Percentiles rank a stretch among this genome's conserved stretches.
Conservation (phyloP, 345 rosid species). For the Acer negundo region DNA sequence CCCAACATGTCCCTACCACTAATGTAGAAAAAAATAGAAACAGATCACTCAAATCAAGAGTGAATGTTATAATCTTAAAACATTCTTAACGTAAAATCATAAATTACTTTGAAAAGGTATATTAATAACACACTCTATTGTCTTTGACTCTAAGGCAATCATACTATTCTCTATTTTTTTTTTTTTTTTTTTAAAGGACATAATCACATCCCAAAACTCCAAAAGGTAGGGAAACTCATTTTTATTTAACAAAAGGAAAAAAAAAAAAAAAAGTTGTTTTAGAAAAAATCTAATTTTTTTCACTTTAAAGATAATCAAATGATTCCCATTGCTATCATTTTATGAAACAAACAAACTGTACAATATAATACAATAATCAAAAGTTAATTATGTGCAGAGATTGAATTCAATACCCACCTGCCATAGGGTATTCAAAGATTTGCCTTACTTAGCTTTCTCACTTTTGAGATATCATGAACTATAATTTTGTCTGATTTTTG, state of each 20-base stretch:
- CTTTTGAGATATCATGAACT: conserved; percentile 16
- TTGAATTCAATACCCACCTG: not conserved
- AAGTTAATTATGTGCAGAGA: not conserved
- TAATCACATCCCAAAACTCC: conserved; percentile 13
- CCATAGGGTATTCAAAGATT: conserved; percentile 7
- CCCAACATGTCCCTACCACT: too few relatives aligned
- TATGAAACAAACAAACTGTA: not conserved
- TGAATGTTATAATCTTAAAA: too few relatives aligned
- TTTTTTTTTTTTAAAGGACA: too few relatives aligned
- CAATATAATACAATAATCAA: not conserved
- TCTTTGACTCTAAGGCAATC: not conserved
- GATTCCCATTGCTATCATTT: not conserved
- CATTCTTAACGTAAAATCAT: not conserved
- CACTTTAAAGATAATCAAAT: not conserved
- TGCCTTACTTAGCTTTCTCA: conserved; percentile 4
- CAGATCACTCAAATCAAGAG: too few relatives aligned
- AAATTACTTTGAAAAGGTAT: not conserved
- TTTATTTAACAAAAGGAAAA: too few relatives aligned
- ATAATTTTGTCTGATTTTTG: not conserved
- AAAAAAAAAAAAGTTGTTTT: not conserved
- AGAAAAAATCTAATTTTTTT: not conserved
- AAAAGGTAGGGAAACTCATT: not conserved
- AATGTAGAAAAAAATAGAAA: too few relatives aligned
- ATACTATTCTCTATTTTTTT: not conserved
- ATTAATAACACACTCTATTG: not conserved